A percentile compares a stretch with the other conserved stretches of the same genome.
Conservation (phyloP, 306 rosid genomes). For the Castanea sativa region DNA sequence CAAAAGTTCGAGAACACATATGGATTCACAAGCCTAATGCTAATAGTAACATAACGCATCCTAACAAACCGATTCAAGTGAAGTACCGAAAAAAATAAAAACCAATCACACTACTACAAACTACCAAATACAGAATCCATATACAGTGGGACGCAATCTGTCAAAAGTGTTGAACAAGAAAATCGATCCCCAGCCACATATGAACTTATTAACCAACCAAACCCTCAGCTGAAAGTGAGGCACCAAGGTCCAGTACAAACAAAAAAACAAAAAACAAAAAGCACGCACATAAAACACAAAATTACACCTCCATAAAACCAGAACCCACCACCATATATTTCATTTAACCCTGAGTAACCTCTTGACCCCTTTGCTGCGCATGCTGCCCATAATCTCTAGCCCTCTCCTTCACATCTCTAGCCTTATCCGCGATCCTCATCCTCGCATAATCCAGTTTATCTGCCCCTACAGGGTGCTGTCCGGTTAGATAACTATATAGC, state of each 20-base stretch:
- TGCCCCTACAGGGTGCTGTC: slow-evolving; percentile 36
- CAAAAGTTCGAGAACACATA: no score
- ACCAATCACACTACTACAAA: no score
- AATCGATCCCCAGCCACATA: neutral
- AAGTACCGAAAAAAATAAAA: no score
- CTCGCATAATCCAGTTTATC: slow-evolving; percentile 45
- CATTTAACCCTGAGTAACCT: slow-evolving; percentile 27
- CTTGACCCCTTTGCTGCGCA: slow-evolving; percentile 31
- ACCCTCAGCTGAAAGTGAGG: neutral
- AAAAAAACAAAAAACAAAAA: neutral
- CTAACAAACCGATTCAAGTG: no score
- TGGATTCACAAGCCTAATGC: no score
- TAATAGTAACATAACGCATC: no score
- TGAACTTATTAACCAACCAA: neutral
- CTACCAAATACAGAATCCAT: no score
- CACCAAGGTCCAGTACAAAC: neutral
- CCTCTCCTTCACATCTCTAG: slow-evolving; percentile 44
- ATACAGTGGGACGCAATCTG: no score
- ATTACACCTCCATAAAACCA: neutral
- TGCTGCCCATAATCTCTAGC: slow-evolving; percentile 35
- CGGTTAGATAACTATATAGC: slow-evolving; percentile 44
- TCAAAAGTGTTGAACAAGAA: neutral
- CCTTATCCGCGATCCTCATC: slow-evolving; percentile 35
- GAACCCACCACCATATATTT: neutral
- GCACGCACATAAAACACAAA: no score